Evolutionary conservation across 306 rosid species (phyloP).

Genomic region (Ammopiptanthus mongolicus): DNA sequence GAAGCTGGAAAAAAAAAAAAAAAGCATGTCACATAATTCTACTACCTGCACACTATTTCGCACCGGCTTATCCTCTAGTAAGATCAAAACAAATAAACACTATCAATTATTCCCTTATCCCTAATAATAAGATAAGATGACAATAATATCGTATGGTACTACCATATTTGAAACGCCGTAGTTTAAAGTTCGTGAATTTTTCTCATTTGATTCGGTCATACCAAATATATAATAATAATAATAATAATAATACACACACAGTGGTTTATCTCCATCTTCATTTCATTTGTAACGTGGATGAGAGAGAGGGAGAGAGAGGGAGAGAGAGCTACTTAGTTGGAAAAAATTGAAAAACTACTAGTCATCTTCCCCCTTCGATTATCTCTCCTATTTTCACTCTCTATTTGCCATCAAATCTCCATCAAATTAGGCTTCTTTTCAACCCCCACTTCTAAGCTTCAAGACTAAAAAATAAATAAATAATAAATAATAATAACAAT

Average conservation of each 20-base stretch:
- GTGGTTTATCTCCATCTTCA: neutral
- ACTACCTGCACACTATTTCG: too few species aligned
- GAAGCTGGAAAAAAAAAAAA: too few species aligned
- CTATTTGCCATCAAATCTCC: neutral
- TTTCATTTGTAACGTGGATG: neutral
- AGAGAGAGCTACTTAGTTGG: neutral
- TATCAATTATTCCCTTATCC: too few species aligned
- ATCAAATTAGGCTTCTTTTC: neutral
- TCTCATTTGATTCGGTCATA: constrained; percentile 2
- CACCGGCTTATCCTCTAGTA: too few species aligned
- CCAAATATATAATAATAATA: neutral
- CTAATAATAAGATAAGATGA: too few species aligned
- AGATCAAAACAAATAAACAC: too few species aligned
- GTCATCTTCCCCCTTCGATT: neutral
- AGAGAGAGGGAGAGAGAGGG: neutral
- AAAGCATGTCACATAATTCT: too few species aligned
- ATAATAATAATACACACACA: neutral
- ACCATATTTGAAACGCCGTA: too few species aligned
- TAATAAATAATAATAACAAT: neutral
- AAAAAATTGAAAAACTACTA: neutral
- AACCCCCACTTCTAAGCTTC: neutral
- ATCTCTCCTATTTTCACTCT: neutral
- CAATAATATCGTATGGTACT: too few species aligned
- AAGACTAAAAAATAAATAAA: too few species aligned
- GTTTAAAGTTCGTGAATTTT: neutral